Percentiles rank a stretch among this genome's conserved stretches.
Evolutionary conservation across 2,329 filamentous ascomycete genomes (phyloP).

Genomic region (Dactylellina haptotyla): DNA sequence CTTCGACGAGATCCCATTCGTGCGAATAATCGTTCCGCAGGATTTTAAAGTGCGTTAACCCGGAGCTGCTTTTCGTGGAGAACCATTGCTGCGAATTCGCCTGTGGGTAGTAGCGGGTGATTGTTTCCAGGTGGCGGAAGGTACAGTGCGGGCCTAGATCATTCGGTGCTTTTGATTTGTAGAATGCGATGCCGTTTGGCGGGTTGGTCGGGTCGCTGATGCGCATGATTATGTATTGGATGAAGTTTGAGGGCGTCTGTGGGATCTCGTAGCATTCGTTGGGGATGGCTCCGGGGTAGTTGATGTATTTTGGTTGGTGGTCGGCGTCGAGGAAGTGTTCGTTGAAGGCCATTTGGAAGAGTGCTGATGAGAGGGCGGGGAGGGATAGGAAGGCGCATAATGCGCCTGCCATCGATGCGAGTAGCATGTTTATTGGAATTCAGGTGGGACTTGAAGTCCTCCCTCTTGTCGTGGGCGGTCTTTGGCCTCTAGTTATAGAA

Average conservation of each 20-base stretch:
- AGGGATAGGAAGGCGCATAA: constrained; percentile 1
- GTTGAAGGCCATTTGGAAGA: constrained; percentile 24
- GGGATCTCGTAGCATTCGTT: constrained; percentile 4
- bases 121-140: neutral
- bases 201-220: neutral
- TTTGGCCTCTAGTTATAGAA: too few species aligned
- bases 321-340: neutral
- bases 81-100: constrained; percentile 9
- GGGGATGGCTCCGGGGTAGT: neutral
- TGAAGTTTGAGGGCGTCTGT: neutral
- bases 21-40: neutral
- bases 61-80: neutral
- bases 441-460: too few species aligned
- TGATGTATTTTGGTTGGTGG: neutral
- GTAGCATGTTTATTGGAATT: too few species aligned
- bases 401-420: neutral
- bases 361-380: neutral
- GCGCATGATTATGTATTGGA: neutral
- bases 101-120: neutral
- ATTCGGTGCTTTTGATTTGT: neutral
- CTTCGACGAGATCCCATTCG: neutral
- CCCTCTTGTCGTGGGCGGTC: too few species aligned
- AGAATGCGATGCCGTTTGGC: constrained; percentile 21
- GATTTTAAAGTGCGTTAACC: constrained; percentile 15
- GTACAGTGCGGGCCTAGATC: neutral